phyloP scores from a whole-genome alignment of 2,329 filamentous ascomycete genomes.

The Alternaria postmessia region DNA sequence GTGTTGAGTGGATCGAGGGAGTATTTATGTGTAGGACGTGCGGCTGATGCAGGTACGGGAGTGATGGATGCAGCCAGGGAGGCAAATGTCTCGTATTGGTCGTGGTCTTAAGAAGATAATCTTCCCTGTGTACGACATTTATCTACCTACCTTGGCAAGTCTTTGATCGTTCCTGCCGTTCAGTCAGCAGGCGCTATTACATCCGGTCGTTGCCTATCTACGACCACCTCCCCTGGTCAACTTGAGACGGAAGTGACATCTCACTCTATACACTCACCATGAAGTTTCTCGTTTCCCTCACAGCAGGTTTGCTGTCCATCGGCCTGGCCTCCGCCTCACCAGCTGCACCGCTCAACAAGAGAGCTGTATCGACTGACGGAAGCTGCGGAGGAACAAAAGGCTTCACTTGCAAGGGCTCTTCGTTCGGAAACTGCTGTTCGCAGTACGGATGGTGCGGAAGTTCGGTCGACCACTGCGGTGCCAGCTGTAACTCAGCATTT shows the following conservation, averaged over 20 bases:
- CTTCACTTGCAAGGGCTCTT: slow-evolving; percentile 55
- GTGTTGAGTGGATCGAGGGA: slow-evolving; percentile 4
- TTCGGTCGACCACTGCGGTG: slow-evolving; percentile 36
- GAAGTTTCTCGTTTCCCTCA: slow-evolving; percentile 31
- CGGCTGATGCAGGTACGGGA: slow-evolving; percentile 19
- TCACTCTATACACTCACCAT: slow-evolving; percentile 8
- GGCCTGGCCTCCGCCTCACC: slow-evolving; percentile 24
- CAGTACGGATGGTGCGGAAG: slow-evolving; percentile 52
- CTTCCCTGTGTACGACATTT: slow-evolving; percentile 1
- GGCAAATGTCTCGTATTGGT: slow-evolving; percentile 6
- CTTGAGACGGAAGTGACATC: background rate
- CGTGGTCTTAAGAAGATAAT: slow-evolving; percentile 4
- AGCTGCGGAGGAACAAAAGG: slow-evolving; percentile 53
- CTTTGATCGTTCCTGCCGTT: background rate
- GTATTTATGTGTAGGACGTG: background rate
- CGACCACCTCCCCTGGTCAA: background rate
- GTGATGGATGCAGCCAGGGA: background rate
- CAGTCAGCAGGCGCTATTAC: background rate
- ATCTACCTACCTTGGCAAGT: background rate
- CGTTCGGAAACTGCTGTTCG: slow-evolving; percentile 57
- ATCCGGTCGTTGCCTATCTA: background rate
- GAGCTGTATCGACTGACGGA: slow-evolving; percentile 51
- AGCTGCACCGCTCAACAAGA: slow-evolving; percentile 24
- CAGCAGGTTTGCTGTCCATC: slow-evolving; percentile 30
- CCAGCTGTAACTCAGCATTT: slow-evolving; percentile 23